These are phyloP conservation scores for Helminthosporium solani DNA, from an alignment of 2,329 filamentous ascomycete species.

Conservation along the genomic window DNA sequence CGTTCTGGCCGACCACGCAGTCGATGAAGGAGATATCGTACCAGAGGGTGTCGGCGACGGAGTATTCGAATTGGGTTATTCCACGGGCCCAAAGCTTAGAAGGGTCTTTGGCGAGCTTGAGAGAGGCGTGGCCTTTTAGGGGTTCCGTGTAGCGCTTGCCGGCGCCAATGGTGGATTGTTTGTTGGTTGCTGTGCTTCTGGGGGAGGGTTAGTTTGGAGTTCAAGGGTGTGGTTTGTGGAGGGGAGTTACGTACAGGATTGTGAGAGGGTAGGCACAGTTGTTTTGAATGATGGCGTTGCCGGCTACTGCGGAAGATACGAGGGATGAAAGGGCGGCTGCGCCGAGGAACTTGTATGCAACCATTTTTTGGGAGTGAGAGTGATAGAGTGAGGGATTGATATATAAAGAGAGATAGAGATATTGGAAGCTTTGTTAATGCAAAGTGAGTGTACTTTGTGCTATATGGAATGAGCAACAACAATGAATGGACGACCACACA, in stretches of 20 bases:
- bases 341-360: slow-evolving; percentile 7
- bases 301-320: slow-evolving; percentile 9
- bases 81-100: slow-evolving; percentile 4
- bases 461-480: slow-evolving; percentile 1
- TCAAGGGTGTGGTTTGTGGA: neutral
- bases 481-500: slow-evolving; percentile 15
- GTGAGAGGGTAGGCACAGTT: slow-evolving; percentile 11
- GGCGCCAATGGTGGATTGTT: slow-evolving; percentile 1
- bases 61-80: slow-evolving; percentile 19
- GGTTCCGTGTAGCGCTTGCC: slow-evolving; percentile 2
- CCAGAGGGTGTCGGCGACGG: slow-evolving; percentile 11
- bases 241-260: slow-evolving; percentile 4
- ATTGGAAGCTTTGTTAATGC: too few relatives aligned
- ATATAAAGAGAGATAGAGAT: too few relatives aligned
- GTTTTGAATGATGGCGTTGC: slow-evolving; percentile 11
- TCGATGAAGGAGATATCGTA: slow-evolving; percentile 19
- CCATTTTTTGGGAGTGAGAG: slow-evolving; percentile 7
- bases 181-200: slow-evolving; percentile 6
- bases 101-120: slow-evolving; percentile 12
- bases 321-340: slow-evolving; percentile 9
- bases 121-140: slow-evolving; percentile 3
- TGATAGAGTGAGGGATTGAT: neutral
- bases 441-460: slow-evolving; percentile 2
- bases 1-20: slow-evolving; percentile 11
- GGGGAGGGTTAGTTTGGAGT: neutral